Evolutionary conservation across 2,329 filamentous ascomycete species (phyloP), one percentile per base, ranked within the genome.

Genomic region (Pseudocercospora eumusae): DNA sequence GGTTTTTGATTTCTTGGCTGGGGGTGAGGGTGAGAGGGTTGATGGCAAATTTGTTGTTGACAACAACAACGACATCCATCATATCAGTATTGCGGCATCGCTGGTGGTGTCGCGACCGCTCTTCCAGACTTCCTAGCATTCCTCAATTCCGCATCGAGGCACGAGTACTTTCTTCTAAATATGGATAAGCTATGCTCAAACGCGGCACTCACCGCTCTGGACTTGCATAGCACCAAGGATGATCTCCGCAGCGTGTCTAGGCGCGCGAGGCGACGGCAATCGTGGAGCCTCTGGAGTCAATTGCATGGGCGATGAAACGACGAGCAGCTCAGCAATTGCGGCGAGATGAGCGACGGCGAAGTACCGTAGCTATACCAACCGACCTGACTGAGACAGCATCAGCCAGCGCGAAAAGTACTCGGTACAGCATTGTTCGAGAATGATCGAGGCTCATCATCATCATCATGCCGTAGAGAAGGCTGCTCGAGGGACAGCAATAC

Each of bases 161-260:
- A 50, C 20, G 11, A 27, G 4, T 20, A 28, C 15, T 25, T 28
- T 10, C 20, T 27, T 8, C 23, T 50, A 50, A 23, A 50, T 50
- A 27, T 50, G 23, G 20, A 27, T 20, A 23, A 50, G 20, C 45
- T 49, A 49, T 23, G 18, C 45, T 49, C 45, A 23, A 54, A 28
- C 42, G 57, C 57, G 33, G 57, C 40, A 27, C 57, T 55, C 57
- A 60, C 57, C 57, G 57, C 57, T 56, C 50, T n/a, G 45, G 49
- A 55, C 49, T 18, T 58, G 57, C 57, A 60, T 42, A 25, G 27
- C 49, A 54, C 50, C 50, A 54, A 36, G 42, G n/a, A 54, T 31
- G 15, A 36, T 21, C 57, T 40, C 42, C 27, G 45, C 57, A 52
- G 31, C 23, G 28, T 49, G 36, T 47, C 36, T 47, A 54, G 28